phyloP scores from a whole-genome alignment of 345 rosid genomes.

The Dovyalis caffra region DNA sequence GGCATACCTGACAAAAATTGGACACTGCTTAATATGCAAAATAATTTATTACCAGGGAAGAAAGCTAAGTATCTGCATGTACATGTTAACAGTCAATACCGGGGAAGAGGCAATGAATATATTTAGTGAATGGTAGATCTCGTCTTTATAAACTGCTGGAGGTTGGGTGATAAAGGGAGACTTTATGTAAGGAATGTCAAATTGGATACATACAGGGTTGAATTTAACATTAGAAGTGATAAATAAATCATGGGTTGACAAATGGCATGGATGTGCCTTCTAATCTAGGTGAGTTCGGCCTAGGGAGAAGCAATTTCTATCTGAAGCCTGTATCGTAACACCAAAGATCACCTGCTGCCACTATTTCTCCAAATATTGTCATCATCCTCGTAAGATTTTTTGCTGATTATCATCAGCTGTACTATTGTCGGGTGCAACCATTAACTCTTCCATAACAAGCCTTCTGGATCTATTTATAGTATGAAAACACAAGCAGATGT shows the following conservation, averaged over 20 bases:
- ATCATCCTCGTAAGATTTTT: background rate
- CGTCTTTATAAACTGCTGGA: background rate
- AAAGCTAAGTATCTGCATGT: background rate
- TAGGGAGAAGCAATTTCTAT: background rate
- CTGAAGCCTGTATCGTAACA: background rate
- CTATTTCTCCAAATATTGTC: background rate
- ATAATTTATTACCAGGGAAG: background rate
- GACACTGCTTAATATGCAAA: background rate
- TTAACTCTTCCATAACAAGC: slow-evolving; percentile 47
- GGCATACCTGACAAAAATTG: background rate
- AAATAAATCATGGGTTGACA: background rate
- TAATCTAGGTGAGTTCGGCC: background rate
- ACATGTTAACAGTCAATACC: background rate
- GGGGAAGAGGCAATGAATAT: background rate
- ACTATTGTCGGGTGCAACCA: slow-evolving; percentile 14
- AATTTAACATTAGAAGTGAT: background rate
- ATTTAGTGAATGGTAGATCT: background rate
- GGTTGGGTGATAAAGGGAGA: background rate
- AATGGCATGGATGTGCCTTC: background rate
- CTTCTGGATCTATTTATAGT: slow-evolving; percentile 77
- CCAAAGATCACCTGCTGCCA: background rate
- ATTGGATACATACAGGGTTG: background rate
- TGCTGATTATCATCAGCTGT: background rate
- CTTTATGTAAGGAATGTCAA: background rate
- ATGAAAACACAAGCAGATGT: slow-evolving; percentile 63